phyloP scores from a whole-genome alignment of 768 basidiomycete genomes.

The Mycena belliarum region DNA sequence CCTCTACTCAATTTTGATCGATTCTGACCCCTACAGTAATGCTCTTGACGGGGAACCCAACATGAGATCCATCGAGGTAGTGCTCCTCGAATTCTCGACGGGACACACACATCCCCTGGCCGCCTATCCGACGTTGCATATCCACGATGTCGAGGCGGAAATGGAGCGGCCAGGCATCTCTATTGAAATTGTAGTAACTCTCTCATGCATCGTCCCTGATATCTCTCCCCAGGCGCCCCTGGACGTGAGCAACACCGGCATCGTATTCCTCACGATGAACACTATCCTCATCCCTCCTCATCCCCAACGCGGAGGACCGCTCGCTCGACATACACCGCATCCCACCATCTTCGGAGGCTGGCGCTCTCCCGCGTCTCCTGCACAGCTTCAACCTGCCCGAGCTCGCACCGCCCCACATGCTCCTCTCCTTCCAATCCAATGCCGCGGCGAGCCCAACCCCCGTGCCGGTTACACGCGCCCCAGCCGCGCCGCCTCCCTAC shows the following conservation, averaged over 20 bases:
- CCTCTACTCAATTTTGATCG: background rate
- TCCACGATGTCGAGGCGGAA: background rate
- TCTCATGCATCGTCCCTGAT: no score
- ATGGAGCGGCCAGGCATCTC: background rate
- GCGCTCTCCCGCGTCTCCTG: background rate
- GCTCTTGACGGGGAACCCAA: background rate
- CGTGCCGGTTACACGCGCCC: background rate
- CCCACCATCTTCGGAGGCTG: background rate
- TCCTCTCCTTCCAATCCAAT: constrained; percentile 1
- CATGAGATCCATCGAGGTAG: background rate
- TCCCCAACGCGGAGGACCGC: background rate
- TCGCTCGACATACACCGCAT: background rate
- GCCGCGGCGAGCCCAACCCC: constrained; percentile 7
- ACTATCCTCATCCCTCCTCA: background rate
- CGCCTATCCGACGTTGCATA: background rate
- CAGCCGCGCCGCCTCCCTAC: background rate
- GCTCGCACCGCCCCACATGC: background rate
- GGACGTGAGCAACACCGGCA: background rate
- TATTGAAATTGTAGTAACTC: constrained; percentile 3
- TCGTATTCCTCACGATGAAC: background rate
- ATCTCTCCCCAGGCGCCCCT: background rate
- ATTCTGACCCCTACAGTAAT: background rate
- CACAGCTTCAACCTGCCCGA: background rate
- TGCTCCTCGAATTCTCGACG: constrained; percentile 10
- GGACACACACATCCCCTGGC: constrained; percentile 4